A percentile compares a stretch with the other conserved stretches of the same genome.
Conservation (phyloP, 164 flowering plant species). For the Kalanchoe fedtschenkoi region DNA sequence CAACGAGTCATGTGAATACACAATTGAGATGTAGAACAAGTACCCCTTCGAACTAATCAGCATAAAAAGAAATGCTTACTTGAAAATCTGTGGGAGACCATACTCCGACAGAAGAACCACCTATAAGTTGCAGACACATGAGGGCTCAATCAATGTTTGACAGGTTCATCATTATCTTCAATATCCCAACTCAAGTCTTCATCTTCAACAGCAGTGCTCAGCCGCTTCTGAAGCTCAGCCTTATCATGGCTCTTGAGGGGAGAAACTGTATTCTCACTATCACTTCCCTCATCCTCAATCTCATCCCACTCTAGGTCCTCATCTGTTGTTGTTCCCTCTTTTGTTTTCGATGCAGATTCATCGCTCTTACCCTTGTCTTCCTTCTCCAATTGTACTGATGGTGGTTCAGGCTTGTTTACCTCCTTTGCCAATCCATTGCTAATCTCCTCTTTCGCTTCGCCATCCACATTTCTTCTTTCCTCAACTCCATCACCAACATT, state of each 20-base stretch:
- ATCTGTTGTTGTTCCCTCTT: conserved; percentile 43
- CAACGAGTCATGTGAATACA: too few species aligned
- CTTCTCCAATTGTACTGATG: not conserved
- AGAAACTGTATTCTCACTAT: conserved; percentile 41
- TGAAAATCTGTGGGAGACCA: not conserved
- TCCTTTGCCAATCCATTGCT: conserved; percentile 1
- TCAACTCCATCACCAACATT: not conserved
- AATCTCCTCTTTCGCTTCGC: not conserved
- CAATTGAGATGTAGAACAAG: too few species aligned
- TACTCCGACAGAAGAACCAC: not conserved
- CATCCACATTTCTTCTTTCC: conserved; percentile 5
- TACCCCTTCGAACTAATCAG: not conserved
- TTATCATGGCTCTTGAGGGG: conserved; percentile 24
- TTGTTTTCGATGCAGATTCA: conserved; percentile 12
- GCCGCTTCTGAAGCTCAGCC: conserved; percentile 49
- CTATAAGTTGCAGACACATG: not conserved
- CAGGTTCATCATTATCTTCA: conserved; percentile 75
- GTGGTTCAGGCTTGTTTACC: conserved; percentile 1
- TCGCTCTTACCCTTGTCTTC: conserved; percentile 10
- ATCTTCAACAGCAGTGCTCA: conserved; percentile 61
- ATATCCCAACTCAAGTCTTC: conserved; percentile 88
- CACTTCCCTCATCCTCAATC: conserved; percentile 70
- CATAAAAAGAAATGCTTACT: not conserved
- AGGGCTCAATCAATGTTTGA: conserved; percentile 29
- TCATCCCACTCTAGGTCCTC: conserved; percentile 92